These are phyloP conservation scores for Ustanciosporium gigantosporum DNA, from an alignment of 1,284 basidiomycete genomes.

Conservation along the genomic window DNA sequence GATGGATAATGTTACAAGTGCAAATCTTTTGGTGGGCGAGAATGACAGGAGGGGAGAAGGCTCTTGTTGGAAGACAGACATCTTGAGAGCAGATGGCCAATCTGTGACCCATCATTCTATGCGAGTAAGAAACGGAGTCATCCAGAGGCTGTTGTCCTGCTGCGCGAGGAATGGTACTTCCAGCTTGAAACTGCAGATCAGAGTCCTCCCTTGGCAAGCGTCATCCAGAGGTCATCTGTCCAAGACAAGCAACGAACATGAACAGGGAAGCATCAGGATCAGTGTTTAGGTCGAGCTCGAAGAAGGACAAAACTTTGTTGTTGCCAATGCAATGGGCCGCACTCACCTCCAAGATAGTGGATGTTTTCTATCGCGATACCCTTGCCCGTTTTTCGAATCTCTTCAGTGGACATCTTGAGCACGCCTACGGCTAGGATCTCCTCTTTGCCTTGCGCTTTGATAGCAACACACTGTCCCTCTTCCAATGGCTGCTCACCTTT, in stretches of 20 bases:
- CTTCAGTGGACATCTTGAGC: conserved; percentile 80
- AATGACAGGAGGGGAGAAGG: no score
- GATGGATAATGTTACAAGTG: no score
- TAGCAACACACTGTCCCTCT: conserved; percentile 76
- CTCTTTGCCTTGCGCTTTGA: conserved; percentile 94
- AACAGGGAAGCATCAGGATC: background rate
- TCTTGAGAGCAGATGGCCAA: no score
- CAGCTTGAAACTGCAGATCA: no score
- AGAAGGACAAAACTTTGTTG: background rate
- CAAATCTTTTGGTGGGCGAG: no score
- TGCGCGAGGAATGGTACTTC: no score
- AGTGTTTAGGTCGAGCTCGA: background rate
- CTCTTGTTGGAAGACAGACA: no score
- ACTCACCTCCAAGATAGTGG: conserved; percentile 82
- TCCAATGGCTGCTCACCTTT: conserved; percentile 70
- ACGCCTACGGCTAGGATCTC: conserved; percentile 86
- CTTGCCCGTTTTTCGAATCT: conserved; percentile 87
- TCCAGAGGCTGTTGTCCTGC: no score
- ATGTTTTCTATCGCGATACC: conserved; percentile 86
- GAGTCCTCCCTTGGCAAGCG: conserved; percentile 39
- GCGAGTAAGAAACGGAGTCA: no score
- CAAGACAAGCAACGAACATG: background rate
- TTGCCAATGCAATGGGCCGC: background rate
- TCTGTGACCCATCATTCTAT: no score
- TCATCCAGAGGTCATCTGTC: conserved; percentile 47